Evolutionary conservation across 306 rosid species (phyloP).

Genomic region (Corylus americana): DNA sequence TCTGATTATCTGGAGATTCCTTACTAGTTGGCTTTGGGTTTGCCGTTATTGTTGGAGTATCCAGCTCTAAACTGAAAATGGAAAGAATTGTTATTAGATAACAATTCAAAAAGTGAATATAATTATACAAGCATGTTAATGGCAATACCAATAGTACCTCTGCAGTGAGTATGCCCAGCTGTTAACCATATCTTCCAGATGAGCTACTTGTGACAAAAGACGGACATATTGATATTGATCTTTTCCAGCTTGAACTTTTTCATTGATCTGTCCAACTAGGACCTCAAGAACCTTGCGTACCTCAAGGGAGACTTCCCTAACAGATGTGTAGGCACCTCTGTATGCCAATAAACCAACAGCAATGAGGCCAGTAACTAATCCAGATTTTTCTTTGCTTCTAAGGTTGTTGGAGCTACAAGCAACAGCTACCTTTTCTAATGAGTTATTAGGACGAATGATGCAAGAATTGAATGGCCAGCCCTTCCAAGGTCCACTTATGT

Average conservation of each 20-base stretch:
- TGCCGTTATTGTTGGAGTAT: conserved; percentile 37
- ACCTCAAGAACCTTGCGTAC: conserved; percentile 81
- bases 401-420: conserved; percentile 44
- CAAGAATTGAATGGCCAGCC: conserved; percentile 99
- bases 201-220: conserved; percentile 90
- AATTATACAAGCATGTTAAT: conserved; percentile 14
- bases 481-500: conserved; percentile 91
- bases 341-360: conserved; percentile 93
- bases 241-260: conserved; percentile 72
- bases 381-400: conserved; percentile 63
- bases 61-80: conserved; percentile 80
- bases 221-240: conserved; percentile 78
- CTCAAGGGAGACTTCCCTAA: conserved; percentile 73
- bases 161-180: conserved; percentile 81
- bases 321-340: conserved; percentile 78
- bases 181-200: conserved; percentile 86
- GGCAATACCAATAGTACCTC: conserved; percentile 53
- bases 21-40: conserved; percentile 27
- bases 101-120: conserved; percentile 6
- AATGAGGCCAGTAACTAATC: conserved; percentile 74
- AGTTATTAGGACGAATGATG: conserved; percentile 60
- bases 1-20: conserved; percentile 25
- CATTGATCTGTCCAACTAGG: conserved; percentile 61
- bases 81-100: conserved; percentile 38
- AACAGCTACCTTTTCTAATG: conserved; percentile 48